A percentile compares a stretch with the other conserved stretches of the same genome.
phyloP scores from a whole-genome alignment of 2,329 filamentous ascomycete genomes.

The Saccharata proteae region DNA sequence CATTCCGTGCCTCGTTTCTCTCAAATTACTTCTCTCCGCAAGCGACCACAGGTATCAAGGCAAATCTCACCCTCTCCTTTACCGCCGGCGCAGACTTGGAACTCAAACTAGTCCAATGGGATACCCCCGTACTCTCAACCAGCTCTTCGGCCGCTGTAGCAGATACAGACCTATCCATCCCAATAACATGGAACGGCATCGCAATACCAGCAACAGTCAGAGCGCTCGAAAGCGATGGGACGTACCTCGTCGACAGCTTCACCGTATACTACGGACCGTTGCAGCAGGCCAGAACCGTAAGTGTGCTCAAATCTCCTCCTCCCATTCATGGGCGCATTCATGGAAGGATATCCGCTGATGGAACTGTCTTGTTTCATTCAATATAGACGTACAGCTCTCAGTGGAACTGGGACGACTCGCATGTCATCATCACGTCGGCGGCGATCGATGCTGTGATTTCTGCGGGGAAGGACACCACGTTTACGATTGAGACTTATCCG shows the following conservation, averaged over 20 bases:
- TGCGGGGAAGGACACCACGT: slow-evolving; percentile 32
- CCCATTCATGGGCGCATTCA: not conserved
- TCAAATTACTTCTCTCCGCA: slow-evolving; percentile 30
- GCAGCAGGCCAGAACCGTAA: slow-evolving; percentile 30
- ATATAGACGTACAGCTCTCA: slow-evolving; percentile 37
- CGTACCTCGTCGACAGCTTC: slow-evolving; percentile 44
- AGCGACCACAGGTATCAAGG: slow-evolving; percentile 33
- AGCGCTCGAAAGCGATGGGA: slow-evolving; percentile 36
- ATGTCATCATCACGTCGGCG: slow-evolving; percentile 35
- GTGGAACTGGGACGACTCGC: slow-evolving; percentile 38
- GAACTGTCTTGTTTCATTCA: no score
- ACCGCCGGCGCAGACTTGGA: slow-evolving; percentile 36
- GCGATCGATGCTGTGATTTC: slow-evolving; percentile 36
- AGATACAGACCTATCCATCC: slow-evolving; percentile 34
- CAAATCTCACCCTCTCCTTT: slow-evolving; percentile 42
- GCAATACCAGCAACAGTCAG: slow-evolving; percentile 40
- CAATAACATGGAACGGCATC: slow-evolving; percentile 41
- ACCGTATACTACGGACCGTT: slow-evolving; percentile 41
- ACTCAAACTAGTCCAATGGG: slow-evolving; percentile 43
- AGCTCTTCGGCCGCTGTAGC: slow-evolving; percentile 19
- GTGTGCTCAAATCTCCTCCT: not conserved
- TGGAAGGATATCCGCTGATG: not conserved
- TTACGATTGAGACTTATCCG: slow-evolving; percentile 46
- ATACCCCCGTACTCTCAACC: slow-evolving; percentile 28
- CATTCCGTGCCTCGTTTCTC: slow-evolving; percentile 37